Conservation (phyloP, 768 basidiomycete species). For the Pulveroboletus frians region DNA sequence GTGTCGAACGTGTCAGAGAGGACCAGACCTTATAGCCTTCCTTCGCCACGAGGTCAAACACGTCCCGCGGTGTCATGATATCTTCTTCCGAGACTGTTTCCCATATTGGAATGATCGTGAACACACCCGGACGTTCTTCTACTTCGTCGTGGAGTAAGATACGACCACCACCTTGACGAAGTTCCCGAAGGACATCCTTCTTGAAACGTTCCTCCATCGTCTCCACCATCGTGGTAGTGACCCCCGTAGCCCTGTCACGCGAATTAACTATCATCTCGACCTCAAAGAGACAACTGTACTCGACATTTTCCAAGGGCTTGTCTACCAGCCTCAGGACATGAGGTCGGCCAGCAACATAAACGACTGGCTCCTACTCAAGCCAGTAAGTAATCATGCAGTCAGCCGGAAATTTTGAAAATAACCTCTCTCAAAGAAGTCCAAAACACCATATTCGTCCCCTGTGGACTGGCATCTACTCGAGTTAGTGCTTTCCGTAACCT, state of each 20-base stretch:
- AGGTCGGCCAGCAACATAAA: constrained; percentile 81
- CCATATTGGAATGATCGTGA: constrained; percentile 92
- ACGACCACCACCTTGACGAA: constrained; percentile 62
- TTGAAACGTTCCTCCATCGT: constrained; percentile 87
- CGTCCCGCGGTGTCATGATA: constrained; percentile 84
- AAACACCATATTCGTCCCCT: constrained; percentile 68
- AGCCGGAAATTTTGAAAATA: constrained; percentile 6
- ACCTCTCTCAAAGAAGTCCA: constrained; percentile 98
- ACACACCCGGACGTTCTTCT: constrained; percentile 86
- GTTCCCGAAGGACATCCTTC: constrained; percentile 78
- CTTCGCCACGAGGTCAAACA: constrained; percentile 64
- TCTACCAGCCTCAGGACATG: constrained; percentile 88
- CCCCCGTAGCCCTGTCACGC: constrained; percentile 75
- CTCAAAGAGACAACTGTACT: constrained; percentile 45
- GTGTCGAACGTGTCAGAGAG: neutral
- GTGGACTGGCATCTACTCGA: constrained; percentile 74
- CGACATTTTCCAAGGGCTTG: constrained; percentile 88
- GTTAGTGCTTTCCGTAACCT: constrained; percentile 75
- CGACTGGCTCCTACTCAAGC: constrained; percentile 73
- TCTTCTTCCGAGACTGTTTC: constrained; percentile 77
- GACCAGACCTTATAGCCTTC: constrained; percentile 63
- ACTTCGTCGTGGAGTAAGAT: constrained; percentile 94
- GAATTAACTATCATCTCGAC: neutral
- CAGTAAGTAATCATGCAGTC: neutral
- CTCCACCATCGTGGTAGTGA: constrained; percentile 87